Conservation (phyloP, 768 basidiomycete genomes). For the Panaeolus papilionaceus region DNA sequence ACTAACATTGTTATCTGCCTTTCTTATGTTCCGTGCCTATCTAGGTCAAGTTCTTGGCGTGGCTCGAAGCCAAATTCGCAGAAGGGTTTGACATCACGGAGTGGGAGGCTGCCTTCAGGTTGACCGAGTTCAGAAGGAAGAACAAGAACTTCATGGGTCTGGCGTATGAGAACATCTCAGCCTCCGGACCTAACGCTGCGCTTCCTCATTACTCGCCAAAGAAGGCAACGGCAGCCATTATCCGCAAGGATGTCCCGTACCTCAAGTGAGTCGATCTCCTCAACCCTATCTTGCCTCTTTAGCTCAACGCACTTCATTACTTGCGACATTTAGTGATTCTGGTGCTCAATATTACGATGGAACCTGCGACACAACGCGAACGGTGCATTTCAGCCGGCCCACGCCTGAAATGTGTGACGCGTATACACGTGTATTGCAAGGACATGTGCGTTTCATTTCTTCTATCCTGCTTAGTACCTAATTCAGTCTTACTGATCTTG, state of each 20-base stretch:
- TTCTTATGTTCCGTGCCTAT: slow-evolving; percentile 16
- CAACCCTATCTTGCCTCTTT: slow-evolving; percentile 19
- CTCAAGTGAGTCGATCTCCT: slow-evolving; percentile 69
- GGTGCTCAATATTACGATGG: slow-evolving; percentile 92
- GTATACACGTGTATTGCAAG: slow-evolving; percentile 94
- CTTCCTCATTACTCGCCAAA: slow-evolving; percentile 92
- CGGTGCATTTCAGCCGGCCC: slow-evolving; percentile 87
- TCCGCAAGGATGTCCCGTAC: slow-evolving; percentile 83
- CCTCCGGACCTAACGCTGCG: slow-evolving; percentile 90
- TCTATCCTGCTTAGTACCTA: slow-evolving; percentile 24
- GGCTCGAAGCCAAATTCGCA: slow-evolving; percentile 83
- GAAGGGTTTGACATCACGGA: slow-evolving; percentile 88
- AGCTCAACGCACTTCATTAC: background rate
- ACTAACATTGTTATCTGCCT: slow-evolving; percentile 21
- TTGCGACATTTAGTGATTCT: slow-evolving; percentile 68
- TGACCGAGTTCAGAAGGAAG: slow-evolving; percentile 77
- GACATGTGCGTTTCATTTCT: slow-evolving; percentile 72
- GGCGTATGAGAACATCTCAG: slow-evolving; percentile 91
- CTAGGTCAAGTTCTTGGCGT: slow-evolving; percentile 83
- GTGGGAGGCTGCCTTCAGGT: slow-evolving; percentile 87
- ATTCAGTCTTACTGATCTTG: slow-evolving; percentile 12
- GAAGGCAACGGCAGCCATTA: slow-evolving; percentile 68
- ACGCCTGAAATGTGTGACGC: slow-evolving; percentile 88
- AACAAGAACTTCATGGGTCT: slow-evolving; percentile 82
- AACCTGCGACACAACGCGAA: slow-evolving; percentile 86